A percentile compares a stretch with the other conserved stretches of the same genome.
phyloP scores from a whole-genome alignment of 495 filamentous ascomycete species.

The Neurospora sp. region DNA sequence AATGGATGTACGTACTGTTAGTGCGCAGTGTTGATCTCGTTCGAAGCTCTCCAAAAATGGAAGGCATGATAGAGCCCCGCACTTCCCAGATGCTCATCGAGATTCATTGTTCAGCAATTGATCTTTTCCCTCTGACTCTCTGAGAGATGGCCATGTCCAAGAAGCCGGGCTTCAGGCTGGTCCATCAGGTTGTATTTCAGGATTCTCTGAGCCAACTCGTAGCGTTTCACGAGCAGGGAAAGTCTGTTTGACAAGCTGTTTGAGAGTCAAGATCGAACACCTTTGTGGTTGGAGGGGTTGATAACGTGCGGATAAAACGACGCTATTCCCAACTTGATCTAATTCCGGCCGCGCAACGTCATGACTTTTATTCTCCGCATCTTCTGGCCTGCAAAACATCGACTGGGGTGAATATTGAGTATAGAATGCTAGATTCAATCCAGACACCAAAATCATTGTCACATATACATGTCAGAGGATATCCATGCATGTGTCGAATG shows the following conservation, averaged over 20 bases:
- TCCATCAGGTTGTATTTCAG: neutral
- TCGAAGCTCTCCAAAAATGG: neutral
- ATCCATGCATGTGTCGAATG: neutral
- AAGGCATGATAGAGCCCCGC: neutral
- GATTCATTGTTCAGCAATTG: neutral
- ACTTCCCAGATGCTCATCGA: neutral
- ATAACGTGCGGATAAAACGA: neutral
- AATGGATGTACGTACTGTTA: neutral
- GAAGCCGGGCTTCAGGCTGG: neutral
- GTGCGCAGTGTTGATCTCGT: neutral
- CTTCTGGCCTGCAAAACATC: neutral
- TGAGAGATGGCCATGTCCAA: neutral
- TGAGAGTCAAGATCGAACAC: neutral
- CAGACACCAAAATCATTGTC: neutral
- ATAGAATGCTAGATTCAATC: neutral
- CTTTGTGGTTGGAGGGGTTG: neutral
- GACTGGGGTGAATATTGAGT: neutral
- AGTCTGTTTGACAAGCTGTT: neutral
- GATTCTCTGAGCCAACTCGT: neutral
- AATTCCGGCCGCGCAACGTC: neutral
- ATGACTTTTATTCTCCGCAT: neutral
- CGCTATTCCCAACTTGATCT: neutral
- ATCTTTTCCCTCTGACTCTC: accelerated
- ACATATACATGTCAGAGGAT: neutral
- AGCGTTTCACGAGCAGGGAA: neutral